Evolutionary conservation across 2,329 filamentous ascomycete species (phyloP), one percentile per base, ranked within the genome.

Genomic region (Aureobasidium sp.): DNA sequence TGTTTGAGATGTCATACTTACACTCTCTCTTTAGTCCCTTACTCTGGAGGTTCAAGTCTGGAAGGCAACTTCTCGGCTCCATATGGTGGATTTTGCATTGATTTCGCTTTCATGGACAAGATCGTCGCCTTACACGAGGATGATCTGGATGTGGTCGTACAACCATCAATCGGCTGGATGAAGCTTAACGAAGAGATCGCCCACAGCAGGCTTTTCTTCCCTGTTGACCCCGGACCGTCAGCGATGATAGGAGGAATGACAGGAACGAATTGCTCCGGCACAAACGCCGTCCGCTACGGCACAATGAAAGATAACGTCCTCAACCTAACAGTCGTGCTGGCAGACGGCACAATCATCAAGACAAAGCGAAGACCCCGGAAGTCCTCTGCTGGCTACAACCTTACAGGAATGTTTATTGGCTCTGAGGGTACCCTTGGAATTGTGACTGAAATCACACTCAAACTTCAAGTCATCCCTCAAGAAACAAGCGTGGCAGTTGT

Each of bases 111-210:
- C 70, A 97, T 97, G 92, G 88, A 96, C 72, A 80, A 86, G 69
- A 88, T 96, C 29, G 68, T 97, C 34, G 80, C 86, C 60, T 80
- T 96, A 62, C 88, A 96, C 72, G 87, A 89, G 67, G 87, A 90
- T 4, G 92, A 96, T 72, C 91, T 96, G 89, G 92, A 97, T 68
- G 82, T 96, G 55, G 89, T 96, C 5, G 91, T 97, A 3, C 92
- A 97, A 73, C 92, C 92, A 3, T 89, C 89, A 7, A 87, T 97
- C 10, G 87, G 88, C n/a, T 97, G 91, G 91, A 91, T 95, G 82
- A 85, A 89, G 58, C 77, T 97, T 63, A 97, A 97, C 69, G 85
- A 88, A 66, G 80, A 85, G 53, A 85, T 89, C 69, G 84, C 88
- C 74, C 80, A 84, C 42, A 87, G 84, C 4, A 90, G 90, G 0